phyloP scores from a whole-genome alignment of 1,284 basidiomycete species.

The Tausonia pullulans region DNA sequence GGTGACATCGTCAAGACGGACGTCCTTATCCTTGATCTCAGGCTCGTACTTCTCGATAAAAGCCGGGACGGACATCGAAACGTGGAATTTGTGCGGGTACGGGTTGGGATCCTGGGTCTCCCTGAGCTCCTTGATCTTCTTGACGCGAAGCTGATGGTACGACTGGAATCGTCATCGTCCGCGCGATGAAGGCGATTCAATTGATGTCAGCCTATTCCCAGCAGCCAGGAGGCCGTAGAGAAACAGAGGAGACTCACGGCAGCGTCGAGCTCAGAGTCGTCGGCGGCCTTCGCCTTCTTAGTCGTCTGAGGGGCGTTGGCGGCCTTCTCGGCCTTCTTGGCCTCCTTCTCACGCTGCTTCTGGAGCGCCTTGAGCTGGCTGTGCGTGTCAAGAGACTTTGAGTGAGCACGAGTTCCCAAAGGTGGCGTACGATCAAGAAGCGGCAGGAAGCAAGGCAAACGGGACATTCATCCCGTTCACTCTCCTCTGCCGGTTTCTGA shows the following conservation, averaged over 20 bases:
- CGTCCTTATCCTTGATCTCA: slow-evolving; percentile 49
- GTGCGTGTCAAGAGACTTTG: neutral
- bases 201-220: neutral
- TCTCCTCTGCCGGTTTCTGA: neutral
- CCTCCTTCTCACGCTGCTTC: slow-evolving; percentile 75
- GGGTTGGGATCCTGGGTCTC: slow-evolving; percentile 79
- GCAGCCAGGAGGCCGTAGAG: neutral
- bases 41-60: slow-evolving; percentile 74
- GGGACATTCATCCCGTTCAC: slow-evolving; percentile 1
- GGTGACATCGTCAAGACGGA: slow-evolving; percentile 43
- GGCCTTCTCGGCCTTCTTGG: slow-evolving; percentile 54
- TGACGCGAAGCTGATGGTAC: slow-evolving; percentile 89
- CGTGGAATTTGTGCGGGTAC: slow-evolving; percentile 99
- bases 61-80: slow-evolving; percentile 60
- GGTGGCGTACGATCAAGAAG: neutral
- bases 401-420: neutral
- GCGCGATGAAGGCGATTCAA: neutral
- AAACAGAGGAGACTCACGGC: slow-evolving; percentile 20
- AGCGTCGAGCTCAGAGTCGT: slow-evolving; percentile 35
- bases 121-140: slow-evolving; percentile 77
- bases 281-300: slow-evolving; percentile 51
- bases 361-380: slow-evolving; percentile 87
- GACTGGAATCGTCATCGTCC: slow-evolving; percentile 45
- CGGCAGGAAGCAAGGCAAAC: neutral
- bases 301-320: slow-evolving; percentile 18